A percentile compares a stretch with the other conserved stretches of the same genome.
These are phyloP conservation scores for Penicillium subrubescens DNA, from an alignment of 495 filamentous ascomycete genomes.

Conservation along the genomic window DNA sequence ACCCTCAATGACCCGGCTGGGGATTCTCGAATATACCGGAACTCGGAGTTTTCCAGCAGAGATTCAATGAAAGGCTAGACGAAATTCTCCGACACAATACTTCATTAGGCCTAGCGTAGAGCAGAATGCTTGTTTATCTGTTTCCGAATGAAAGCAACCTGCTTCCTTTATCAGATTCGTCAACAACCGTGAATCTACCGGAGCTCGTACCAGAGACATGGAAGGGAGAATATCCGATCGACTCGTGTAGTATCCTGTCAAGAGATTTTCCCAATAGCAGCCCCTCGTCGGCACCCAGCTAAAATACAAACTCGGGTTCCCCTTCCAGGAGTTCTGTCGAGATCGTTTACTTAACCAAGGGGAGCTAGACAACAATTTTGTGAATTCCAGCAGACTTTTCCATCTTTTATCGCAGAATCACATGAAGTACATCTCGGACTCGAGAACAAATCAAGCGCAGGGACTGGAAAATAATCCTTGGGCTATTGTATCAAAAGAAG, in stretches of 20 bases:
- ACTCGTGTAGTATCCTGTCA: not conserved
- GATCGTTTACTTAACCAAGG: not conserved
- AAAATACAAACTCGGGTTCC: not conserved
- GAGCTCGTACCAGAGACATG: not conserved
- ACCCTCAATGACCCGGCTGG: constrained; percentile 19
- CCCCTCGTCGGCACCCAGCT: not conserved
- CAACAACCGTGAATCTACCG: constrained; percentile 6
- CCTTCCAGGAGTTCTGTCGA: not conserved
- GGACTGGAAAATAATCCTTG: not conserved
- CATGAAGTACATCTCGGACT: constrained; percentile 8
- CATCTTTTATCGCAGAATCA: constrained; percentile 1
- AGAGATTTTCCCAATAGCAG: not conserved
- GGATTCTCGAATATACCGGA: constrained; percentile 9
- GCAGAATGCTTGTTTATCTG: constrained; percentile 10
- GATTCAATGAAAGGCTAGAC: constrained; percentile 12
- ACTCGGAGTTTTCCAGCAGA: constrained; percentile 9
- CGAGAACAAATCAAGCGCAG: not conserved
- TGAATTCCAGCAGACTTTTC: constrained; percentile 1
- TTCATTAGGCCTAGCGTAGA: constrained; percentile 3
- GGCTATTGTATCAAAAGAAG: not conserved
- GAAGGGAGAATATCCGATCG: not conserved
- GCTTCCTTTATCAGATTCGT: constrained; percentile 8
- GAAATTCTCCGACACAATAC: constrained; percentile 2
- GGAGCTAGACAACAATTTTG: not conserved
- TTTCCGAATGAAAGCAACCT: constrained; percentile 22